Evolutionary conservation across 2,329 filamentous ascomycete species (phyloP), one percentile per base, ranked within the genome.

Genomic region (Clarireedia paspali): DNA sequence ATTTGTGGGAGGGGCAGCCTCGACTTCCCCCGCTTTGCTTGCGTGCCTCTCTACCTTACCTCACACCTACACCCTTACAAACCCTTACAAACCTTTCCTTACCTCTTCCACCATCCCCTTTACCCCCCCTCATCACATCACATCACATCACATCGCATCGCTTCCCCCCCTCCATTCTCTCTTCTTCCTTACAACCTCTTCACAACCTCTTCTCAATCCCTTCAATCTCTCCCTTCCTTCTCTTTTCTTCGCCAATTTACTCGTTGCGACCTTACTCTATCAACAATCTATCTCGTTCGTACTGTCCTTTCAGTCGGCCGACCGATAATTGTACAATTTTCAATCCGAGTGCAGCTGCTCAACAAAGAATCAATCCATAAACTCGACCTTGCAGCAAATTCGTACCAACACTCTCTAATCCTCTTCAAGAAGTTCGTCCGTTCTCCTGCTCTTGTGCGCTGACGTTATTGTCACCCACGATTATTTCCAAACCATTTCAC

Each of bases 371-470:
- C 51, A 55, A 53, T 49, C 45, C 40, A 40, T 30, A 50, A 20
- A 20, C 20, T 20, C 20, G 20, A 20, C 20, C 20, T 20, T 1
- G 2, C 46, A 36, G 10, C 46, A 45, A 45, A 17, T 15, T 45
- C 42, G 23, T 26, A 50, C 34, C 39, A 55, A 55, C 56, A 49
- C 63, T 62, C 48, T 64, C 63, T 63, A 58, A 55, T 42, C 46
- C 53, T 62, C 53, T 61, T 62, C 60, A 66, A 67, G 64, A 67
- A 69, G 67, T 69, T 69, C 66, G 67, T 69, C 62, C 64, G 67
- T 59, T 67, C 65, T 67, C 62, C 63, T 69, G 66, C 60, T 67
- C 67, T 64, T 62, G 39, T 62, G 60, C 63, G 63, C 65, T 68
- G 63, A 69, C 63, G 61, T 61, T 57, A 54, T 57, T 50, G 47